phyloP scores from a whole-genome alignment of 1,139 yeast genomes.

The Sugiyamaella pinicola region DNA sequence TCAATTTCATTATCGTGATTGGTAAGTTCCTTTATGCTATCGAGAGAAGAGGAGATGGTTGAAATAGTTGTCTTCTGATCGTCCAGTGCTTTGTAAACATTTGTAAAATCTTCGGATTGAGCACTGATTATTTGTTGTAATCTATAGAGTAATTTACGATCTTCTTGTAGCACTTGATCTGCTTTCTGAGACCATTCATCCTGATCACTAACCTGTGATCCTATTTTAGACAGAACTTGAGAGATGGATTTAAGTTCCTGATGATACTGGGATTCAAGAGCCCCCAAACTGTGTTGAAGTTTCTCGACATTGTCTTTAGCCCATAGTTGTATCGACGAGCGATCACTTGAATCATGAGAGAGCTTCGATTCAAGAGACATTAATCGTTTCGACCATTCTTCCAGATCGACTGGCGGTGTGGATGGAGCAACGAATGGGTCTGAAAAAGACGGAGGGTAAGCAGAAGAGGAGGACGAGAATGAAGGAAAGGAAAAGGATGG shows the following conservation, averaged over 20 bases:
- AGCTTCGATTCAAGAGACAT: constrained; percentile 28
- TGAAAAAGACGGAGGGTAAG: constrained; percentile 5
- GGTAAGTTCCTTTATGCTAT: constrained; percentile 10
- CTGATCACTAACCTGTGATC: constrained; percentile 13
- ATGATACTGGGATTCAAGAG: constrained; percentile 22
- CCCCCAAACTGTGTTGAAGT: constrained; percentile 15
- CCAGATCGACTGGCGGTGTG: constrained; percentile 27
- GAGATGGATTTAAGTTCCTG: constrained; percentile 20
- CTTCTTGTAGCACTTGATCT: constrained; percentile 16
- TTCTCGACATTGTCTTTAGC: constrained; percentile 21
- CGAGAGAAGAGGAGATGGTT: constrained; percentile 9
- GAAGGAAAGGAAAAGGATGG: background rate
- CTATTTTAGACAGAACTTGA: constrained; percentile 13
- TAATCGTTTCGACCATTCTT: constrained; percentile 25
- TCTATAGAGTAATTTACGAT: constrained; percentile 10
- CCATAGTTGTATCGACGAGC: constrained; percentile 22
- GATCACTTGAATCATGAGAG: constrained; percentile 13
- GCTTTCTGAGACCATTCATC: constrained; percentile 22
- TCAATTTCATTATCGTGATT: constrained; percentile 14
- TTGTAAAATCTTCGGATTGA: constrained; percentile 21
- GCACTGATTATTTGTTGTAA: constrained; percentile 16
- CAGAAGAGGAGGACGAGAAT: constrained; percentile 5
- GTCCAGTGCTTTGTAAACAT: constrained; percentile 19
- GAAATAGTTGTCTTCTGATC: constrained; percentile 4
- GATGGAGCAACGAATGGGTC: constrained; percentile 22